phyloP scores from a whole-genome alignment of 2,329 filamentous ascomycete genomes.

The Zalaria obscura region DNA sequence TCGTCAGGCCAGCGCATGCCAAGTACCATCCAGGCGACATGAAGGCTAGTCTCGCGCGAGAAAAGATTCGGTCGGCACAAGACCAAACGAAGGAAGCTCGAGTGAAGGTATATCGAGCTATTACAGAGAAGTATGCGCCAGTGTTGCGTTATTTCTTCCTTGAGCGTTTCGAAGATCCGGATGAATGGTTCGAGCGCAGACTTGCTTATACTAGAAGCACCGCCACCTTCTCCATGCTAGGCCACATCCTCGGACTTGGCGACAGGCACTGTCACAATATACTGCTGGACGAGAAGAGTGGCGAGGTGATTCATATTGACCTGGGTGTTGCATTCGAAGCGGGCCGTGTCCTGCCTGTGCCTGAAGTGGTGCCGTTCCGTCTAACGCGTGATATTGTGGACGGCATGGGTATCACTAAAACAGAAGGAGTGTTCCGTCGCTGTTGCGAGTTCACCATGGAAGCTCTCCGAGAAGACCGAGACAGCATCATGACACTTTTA shows the following conservation, averaged over 20 bases:
- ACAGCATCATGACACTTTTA: slow-evolving; percentile 96
- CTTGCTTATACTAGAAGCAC: slow-evolving; percentile 88
- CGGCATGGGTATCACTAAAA: slow-evolving; percentile 89
- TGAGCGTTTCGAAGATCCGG: slow-evolving; percentile 82
- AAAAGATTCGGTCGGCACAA: slow-evolving; percentile 63
- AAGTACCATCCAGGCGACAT: slow-evolving; percentile 74
- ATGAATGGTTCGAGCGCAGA: slow-evolving; percentile 86
- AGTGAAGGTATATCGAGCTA: slow-evolving; percentile 60
- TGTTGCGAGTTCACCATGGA: slow-evolving; percentile 97
- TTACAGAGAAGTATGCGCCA: slow-evolving; percentile 72
- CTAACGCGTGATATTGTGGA: slow-evolving; percentile 90
- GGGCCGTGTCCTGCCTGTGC: slow-evolving; percentile 85
- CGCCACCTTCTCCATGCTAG: slow-evolving; percentile 87
- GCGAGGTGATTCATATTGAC: slow-evolving; percentile 94
- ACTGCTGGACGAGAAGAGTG: slow-evolving; percentile 73
- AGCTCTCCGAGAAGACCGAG: slow-evolving; percentile 84
- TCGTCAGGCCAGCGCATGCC: slow-evolving; percentile 79
- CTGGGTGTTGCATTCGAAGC: slow-evolving; percentile 95
- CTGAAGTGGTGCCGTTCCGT: slow-evolving; percentile 90
- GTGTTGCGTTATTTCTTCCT: slow-evolving; percentile 97
- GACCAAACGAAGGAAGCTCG: slow-evolving; percentile 55
- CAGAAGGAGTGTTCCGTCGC: slow-evolving; percentile 91
- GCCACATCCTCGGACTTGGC: slow-evolving; percentile 81
- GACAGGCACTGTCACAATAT: slow-evolving; percentile 97
- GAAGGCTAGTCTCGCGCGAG: slow-evolving; percentile 61